Conservation (phyloP, 306 rosid genomes). For the Quercus suber region DNA sequence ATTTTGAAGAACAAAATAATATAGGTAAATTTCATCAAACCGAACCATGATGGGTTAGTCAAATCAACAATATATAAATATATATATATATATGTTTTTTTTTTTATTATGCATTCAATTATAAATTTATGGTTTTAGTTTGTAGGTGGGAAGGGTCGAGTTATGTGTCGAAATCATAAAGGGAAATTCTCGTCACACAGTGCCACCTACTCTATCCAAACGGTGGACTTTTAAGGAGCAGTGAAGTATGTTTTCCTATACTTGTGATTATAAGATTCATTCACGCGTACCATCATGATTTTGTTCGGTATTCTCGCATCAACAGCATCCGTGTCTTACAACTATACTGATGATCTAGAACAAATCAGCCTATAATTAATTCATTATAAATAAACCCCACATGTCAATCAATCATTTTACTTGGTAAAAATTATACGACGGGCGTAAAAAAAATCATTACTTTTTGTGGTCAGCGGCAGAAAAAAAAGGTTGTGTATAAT, state of each 20-base stretch:
- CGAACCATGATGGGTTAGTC: neutral
- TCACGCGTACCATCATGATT: neutral
- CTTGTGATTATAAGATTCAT: neutral
- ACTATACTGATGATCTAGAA: neutral
- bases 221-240: neutral
- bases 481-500: no score
- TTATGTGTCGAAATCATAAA: neutral
- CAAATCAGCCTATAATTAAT: neutral
- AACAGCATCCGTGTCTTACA: neutral
- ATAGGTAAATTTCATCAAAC: neutral
- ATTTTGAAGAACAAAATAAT: no score
- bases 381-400: neutral
- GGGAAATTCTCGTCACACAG: neutral
- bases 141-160: neutral
- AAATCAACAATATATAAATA: neutral
- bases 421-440: neutral
- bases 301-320: neutral
- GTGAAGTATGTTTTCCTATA: neutral
- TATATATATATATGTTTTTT: no score
- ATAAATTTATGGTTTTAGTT: neutral
- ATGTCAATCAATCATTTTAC: neutral
- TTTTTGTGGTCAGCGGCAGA: no score
- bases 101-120: neutral
- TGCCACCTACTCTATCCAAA: neutral
- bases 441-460: no score